Conservation (phyloP, 2,329 filamentous ascomycete species). For the Cytospora mali region DNA sequence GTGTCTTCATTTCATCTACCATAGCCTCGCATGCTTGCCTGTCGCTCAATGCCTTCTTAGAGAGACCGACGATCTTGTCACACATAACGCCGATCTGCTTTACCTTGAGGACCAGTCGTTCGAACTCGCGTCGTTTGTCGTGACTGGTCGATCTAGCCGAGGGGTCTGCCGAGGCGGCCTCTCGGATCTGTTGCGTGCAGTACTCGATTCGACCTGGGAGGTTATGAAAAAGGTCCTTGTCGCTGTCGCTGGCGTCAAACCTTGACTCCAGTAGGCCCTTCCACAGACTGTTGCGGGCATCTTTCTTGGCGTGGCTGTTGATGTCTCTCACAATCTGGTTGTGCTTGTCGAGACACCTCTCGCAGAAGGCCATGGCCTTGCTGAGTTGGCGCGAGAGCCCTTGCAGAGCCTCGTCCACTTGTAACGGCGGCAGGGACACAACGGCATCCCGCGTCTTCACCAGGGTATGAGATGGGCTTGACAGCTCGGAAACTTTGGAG, state of each 20-base stretch:
- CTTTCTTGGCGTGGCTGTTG: constrained; percentile 31
- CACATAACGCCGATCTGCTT: constrained; percentile 9
- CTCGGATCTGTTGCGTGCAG: constrained; percentile 8
- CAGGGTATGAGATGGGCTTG: not conserved
- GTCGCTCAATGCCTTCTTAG: not conserved
- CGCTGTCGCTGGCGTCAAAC: constrained; percentile 11
- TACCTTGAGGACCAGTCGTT: not conserved
- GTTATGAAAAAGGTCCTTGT: constrained; percentile 17
- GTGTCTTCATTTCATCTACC: constrained; percentile 15
- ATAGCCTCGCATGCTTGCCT: constrained; percentile 15
- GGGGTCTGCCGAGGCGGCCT: not conserved
- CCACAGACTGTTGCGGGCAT: constrained; percentile 24
- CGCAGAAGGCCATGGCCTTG: constrained; percentile 20
- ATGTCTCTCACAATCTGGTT: constrained; percentile 39
- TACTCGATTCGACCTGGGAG: not conserved
- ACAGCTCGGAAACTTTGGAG: not conserved
- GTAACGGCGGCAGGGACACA: constrained; percentile 3
- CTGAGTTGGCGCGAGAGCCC: constrained; percentile 14
- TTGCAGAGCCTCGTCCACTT: constrained; percentile 12
- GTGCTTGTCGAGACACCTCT: constrained; percentile 39
- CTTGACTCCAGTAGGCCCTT: constrained; percentile 15
- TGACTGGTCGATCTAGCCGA: not conserved
- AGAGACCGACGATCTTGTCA: constrained; percentile 1
- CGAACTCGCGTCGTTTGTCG: not conserved
- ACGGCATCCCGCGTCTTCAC: not conserved